Percentiles rank a stretch among this genome's conserved stretches.
These are phyloP conservation scores for Fusarium sp. DNA, from an alignment of 2,329 filamentous ascomycete genomes.

Conservation along the genomic window DNA sequence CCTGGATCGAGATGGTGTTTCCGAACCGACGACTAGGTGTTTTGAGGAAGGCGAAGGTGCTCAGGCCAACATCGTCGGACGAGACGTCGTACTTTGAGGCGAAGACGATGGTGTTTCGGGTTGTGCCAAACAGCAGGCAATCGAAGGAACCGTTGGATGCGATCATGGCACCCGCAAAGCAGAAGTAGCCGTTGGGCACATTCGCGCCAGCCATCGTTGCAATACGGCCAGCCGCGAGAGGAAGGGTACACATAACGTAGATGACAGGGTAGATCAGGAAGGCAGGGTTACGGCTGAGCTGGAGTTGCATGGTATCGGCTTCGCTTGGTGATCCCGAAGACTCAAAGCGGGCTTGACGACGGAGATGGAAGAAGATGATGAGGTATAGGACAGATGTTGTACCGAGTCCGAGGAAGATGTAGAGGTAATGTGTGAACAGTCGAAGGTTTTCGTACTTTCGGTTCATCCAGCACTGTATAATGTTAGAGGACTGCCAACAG, in stretches of 20 bases:
- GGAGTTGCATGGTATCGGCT: constrained; percentile 19
- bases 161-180: constrained; percentile 68
- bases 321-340: constrained; percentile 15
- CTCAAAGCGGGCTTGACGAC: constrained; percentile 36
- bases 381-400: constrained; percentile 53
- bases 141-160: constrained; percentile 66
- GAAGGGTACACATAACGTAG: constrained; percentile 75
- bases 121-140: constrained; percentile 63
- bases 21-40: constrained; percentile 53
- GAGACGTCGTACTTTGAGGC: constrained; percentile 48
- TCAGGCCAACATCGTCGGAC: constrained; percentile 58
- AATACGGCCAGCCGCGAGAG: constrained; percentile 72
- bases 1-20: constrained; percentile 54
- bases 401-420: constrained; percentile 62
- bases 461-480: constrained; percentile 69
- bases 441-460: constrained; percentile 62
- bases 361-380: constrained; percentile 53
- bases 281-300: constrained; percentile 55
- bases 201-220: constrained; percentile 65
- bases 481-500: not conserved
- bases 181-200: constrained; percentile 65
- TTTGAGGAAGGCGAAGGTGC: constrained; percentile 62
- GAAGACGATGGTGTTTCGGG: constrained; percentile 64
- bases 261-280: constrained; percentile 76
- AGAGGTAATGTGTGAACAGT: constrained; percentile 71